phyloP scores from a whole-genome alignment of 805 yeast genomes.

The Maudiozyma barnettii region DNA sequence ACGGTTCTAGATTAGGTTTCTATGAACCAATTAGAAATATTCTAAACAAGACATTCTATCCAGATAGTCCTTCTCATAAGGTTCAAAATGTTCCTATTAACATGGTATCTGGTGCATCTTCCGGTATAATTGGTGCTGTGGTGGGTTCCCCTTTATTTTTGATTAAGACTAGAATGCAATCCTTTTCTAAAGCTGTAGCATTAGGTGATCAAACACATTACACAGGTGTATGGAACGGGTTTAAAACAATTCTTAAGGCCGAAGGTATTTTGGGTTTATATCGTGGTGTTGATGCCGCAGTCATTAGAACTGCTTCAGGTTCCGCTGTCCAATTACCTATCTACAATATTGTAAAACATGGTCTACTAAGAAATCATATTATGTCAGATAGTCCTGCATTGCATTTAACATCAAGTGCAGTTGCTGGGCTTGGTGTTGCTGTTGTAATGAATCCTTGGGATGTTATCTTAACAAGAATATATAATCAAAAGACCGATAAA shows the following conservation, averaged over 20 bases:
- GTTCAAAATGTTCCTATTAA: conserved; percentile 50
- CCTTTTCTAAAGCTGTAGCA: conserved; percentile 56
- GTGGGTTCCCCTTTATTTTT: conserved; percentile 87
- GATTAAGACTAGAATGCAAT: conserved; percentile 94
- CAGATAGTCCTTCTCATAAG: conserved; percentile 39
- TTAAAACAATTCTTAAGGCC: conserved; percentile 45
- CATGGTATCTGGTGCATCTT: conserved; percentile 66
- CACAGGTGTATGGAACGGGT: conserved; percentile 57
- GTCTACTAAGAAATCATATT: conserved; percentile 43
- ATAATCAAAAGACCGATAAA: conserved; percentile 83
- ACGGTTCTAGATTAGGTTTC: conserved; percentile 89
- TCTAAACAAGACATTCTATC: conserved; percentile 46
- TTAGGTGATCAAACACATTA: conserved; percentile 94
- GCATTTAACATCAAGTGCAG: conserved; percentile 64
- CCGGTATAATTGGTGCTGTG: conserved; percentile 85
- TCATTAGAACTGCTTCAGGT: conserved; percentile 89
- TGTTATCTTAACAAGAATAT: conserved; percentile 86
- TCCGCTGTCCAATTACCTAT: conserved; percentile 92
- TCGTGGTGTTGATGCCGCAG: conserved; percentile 91
- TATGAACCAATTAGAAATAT: conserved; percentile 76
- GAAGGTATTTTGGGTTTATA: conserved; percentile 82
- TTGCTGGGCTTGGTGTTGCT: conserved; percentile 87
- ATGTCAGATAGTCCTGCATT: conserved; percentile 55
- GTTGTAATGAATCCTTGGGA: conserved; percentile 97
- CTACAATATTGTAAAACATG: conserved; percentile 66